Percentiles rank a stretch among this genome's conserved stretches.
Evolutionary conservation across 2,329 filamentous ascomycete species (phyloP).

Genomic region (Colletotrichum limetticola): DNA sequence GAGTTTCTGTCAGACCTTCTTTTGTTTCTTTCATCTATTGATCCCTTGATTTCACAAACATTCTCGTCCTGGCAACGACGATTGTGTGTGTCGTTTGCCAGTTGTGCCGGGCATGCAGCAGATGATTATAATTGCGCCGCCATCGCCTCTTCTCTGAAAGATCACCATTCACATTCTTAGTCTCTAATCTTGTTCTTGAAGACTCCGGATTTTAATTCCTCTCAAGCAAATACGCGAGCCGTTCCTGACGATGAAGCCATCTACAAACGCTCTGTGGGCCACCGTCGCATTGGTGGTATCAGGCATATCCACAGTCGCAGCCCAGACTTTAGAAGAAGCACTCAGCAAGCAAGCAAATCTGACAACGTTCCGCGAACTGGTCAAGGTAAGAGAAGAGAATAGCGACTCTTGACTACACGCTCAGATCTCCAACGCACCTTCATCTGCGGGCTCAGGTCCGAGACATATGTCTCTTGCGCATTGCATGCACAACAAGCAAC

Average conservation of each 20-base stretch:
- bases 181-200: background rate
- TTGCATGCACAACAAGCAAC: conserved; percentile 3
- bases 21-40: background rate
- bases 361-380: conserved; percentile 54
- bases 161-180: background rate
- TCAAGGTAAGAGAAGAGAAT: conserved; percentile 46
- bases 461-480: background rate
- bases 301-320: conserved; percentile 33
- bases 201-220: background rate
- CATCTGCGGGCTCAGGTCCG: background rate
- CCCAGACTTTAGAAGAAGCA: conserved; percentile 51
- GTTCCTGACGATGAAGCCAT: background rate
- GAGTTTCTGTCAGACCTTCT: no score
- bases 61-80: no score
- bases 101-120: background rate
- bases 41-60: background rate
- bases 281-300: background rate
- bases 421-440: background rate
- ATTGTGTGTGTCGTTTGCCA: background rate
- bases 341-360: conserved; percentile 53
- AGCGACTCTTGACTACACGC: background rate
- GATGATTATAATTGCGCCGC: background rate
- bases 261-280: background rate
- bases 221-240: background rate
- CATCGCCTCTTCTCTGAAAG: background rate